These are phyloP conservation scores for Erodium maritimum DNA, from an alignment of 345 rosid genomes.

Conservation along the genomic window DNA sequence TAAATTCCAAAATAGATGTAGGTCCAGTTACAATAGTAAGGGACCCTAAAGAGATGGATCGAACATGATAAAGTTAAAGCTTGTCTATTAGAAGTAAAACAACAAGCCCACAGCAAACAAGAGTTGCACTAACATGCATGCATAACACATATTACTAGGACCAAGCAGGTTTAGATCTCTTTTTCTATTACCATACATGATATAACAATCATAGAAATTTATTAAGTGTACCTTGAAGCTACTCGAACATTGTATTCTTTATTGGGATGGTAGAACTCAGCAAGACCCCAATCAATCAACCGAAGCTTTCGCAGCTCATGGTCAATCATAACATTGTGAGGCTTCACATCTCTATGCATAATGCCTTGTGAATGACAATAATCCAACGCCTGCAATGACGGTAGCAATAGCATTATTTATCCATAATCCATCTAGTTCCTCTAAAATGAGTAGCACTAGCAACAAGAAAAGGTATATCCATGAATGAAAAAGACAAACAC, in stretches of 20 bases:
- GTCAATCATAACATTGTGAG: slow-evolving; percentile 86
- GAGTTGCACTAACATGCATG: neutral
- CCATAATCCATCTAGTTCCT: neutral
- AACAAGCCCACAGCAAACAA: neutral
- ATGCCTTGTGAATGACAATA: slow-evolving; percentile 86
- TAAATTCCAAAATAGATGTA: neutral
- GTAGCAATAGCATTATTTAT: no score
- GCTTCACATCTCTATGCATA: slow-evolving; percentile 87
- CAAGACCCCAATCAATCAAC: slow-evolving; percentile 83
- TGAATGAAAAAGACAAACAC: neutral
- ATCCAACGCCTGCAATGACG: slow-evolving; percentile 56
- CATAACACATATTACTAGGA: neutral
- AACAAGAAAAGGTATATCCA: neutral
- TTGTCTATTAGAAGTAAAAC: neutral
- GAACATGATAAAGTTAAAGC: neutral
- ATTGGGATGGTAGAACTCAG: slow-evolving; percentile 76
- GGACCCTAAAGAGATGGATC: neutral
- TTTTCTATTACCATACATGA: neutral
- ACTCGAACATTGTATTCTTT: slow-evolving; percentile 78
- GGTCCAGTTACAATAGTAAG: neutral
- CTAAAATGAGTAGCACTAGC: neutral
- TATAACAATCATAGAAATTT: neutral
- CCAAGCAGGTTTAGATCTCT: neutral
- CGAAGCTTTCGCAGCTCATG: slow-evolving; percentile 72
- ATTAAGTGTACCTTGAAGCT: slow-evolving; percentile 57